phyloP scores from a whole-genome alignment of 2,329 filamentous ascomycete genomes.

The Lasiodiplodia citricola region DNA sequence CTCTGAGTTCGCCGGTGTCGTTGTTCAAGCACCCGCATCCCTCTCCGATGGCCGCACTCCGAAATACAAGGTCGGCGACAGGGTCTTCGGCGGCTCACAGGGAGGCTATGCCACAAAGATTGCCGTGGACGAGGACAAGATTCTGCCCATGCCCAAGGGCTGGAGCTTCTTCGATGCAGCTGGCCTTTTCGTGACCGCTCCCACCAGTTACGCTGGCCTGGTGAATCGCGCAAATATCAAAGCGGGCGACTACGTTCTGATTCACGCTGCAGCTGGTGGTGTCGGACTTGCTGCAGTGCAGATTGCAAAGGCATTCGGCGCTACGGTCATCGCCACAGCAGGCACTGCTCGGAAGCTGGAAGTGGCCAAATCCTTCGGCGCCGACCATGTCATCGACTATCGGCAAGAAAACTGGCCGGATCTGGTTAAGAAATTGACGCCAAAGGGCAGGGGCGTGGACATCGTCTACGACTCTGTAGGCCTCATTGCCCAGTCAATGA shows the following conservation, averaged over 20 bases:
- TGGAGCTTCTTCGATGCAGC: conserved; percentile 88
- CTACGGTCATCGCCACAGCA: conserved; percentile 91
- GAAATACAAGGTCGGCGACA: conserved; percentile 76
- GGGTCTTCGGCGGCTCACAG: conserved; percentile 85
- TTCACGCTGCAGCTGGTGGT: conserved; percentile 91
- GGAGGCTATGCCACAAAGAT: conserved; percentile 85
- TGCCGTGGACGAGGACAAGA: conserved; percentile 66
- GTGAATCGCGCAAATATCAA: conserved; percentile 79
- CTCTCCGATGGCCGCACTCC: conserved; percentile 50
- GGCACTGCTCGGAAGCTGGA: conserved; percentile 79
- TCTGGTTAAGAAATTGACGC: conserved; percentile 77
- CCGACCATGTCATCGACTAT: conserved; percentile 84
- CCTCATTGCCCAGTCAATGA: conserved; percentile 83
- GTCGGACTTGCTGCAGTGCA: conserved; percentile 92
- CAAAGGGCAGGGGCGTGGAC: conserved; percentile 76
- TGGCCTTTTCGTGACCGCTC: conserved; percentile 88
- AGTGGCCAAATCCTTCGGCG: conserved; percentile 79
- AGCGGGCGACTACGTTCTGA: conserved; percentile 79
- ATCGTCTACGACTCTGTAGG: conserved; percentile 96
- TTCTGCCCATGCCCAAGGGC: conserved; percentile 76
- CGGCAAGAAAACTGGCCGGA: conserved; percentile 66
- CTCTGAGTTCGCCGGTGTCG: conserved; percentile 81
- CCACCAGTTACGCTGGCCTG: conserved; percentile 84
- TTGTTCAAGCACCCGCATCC: conserved; percentile 68
- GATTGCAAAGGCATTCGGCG: conserved; percentile 89